Evolutionary conservation across 768 basidiomycete genomes (phyloP).

Genomic region (Pluteus cervinus): DNA sequence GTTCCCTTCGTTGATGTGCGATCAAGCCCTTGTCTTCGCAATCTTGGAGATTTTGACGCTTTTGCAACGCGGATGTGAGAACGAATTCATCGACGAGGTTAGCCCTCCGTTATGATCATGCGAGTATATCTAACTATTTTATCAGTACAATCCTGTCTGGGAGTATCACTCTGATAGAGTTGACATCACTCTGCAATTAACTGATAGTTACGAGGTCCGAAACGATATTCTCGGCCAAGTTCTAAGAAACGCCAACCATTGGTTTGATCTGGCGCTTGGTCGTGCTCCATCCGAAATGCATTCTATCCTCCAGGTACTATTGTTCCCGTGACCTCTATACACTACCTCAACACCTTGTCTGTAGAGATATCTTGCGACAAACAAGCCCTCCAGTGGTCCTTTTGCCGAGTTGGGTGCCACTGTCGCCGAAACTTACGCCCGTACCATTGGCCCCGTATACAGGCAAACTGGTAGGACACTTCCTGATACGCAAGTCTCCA

Average conservation of each 20-base stretch:
- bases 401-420: slow-evolving; percentile 89
- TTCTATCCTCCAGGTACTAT: slow-evolving; percentile 80
- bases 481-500: neutral
- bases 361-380: slow-evolving; percentile 84
- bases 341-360: slow-evolving; percentile 3
- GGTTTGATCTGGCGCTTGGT: slow-evolving; percentile 84
- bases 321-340: slow-evolving; percentile 2
- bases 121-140: slow-evolving; percentile 4
- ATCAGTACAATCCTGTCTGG: slow-evolving; percentile 82
- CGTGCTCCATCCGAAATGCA: slow-evolving; percentile 91
- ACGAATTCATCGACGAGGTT: slow-evolving; percentile 90
- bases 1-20: slow-evolving; percentile 94
- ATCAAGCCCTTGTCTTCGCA: slow-evolving; percentile 78
- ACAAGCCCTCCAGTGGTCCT: slow-evolving; percentile 57
- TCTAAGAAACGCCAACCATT: slow-evolving; percentile 66
- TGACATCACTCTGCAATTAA: slow-evolving; percentile 69
- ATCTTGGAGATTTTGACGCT: slow-evolving; percentile 91
- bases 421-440: slow-evolving; percentile 81
- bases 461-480: slow-evolving; percentile 46
- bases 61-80: slow-evolving; percentile 81
- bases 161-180: slow-evolving; percentile 77
- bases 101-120: slow-evolving; percentile 9
- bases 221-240: slow-evolving; percentile 79
- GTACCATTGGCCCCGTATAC: slow-evolving; percentile 71
- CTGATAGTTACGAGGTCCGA: slow-evolving; percentile 80